phyloP scores from a whole-genome alignment of 2,329 filamentous ascomycete species.

The Clarireedia sp. region DNA sequence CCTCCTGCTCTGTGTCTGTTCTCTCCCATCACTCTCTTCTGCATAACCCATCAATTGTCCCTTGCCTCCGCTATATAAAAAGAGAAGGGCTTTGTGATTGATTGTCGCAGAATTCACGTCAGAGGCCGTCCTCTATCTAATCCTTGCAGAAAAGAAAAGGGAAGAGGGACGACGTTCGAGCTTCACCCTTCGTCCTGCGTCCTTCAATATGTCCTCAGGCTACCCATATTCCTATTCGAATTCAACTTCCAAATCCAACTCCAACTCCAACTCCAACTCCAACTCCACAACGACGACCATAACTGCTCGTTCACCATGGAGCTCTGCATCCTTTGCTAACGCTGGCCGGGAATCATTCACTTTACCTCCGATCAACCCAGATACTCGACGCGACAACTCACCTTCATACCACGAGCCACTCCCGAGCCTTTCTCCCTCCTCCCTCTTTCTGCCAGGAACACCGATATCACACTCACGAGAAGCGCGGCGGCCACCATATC shows the following conservation, averaged over 20 bases:
- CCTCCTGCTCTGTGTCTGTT: too few species aligned
- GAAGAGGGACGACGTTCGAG: too few species aligned
- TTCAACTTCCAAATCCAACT: background rate
- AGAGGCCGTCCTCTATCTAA: too few species aligned
- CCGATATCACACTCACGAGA: background rate
- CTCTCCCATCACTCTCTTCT: too few species aligned
- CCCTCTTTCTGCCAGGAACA: constrained; percentile 3
- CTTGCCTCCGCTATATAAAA: too few species aligned
- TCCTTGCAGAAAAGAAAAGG: too few species aligned
- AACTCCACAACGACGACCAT: background rate
- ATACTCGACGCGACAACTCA: background rate
- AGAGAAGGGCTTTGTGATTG: too few species aligned
- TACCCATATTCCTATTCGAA: constrained; percentile 1
- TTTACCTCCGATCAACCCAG: constrained; percentile 1
- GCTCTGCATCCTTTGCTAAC: background rate
- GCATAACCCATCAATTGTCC: too few species aligned
- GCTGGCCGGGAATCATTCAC: background rate
- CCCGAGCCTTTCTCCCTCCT: background rate
- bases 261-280: background rate
- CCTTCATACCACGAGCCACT: background rate
- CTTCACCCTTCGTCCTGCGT: background rate
- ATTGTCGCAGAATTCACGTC: too few species aligned
- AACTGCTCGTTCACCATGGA: background rate
- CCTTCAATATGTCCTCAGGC: constrained; percentile 6
- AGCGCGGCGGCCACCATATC: background rate